phyloP scores from a whole-genome alignment of 2,329 filamentous ascomycete species.

The Clonostachys chloroleuca region DNA sequence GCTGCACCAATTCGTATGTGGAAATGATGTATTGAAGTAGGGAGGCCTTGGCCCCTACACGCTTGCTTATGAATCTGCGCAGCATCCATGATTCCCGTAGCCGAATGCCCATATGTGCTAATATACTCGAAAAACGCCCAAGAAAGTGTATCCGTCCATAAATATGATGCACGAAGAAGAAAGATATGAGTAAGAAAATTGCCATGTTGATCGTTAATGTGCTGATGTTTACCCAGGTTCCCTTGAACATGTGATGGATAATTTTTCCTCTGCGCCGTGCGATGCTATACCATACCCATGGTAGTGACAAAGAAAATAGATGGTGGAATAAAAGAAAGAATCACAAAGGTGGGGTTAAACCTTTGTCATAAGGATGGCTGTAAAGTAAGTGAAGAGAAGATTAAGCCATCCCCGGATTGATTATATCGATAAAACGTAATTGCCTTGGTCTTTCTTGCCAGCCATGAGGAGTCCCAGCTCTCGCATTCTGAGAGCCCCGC shows the following conservation, averaged over 20 bases:
- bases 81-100: neutral
- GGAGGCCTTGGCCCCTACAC: too few species aligned
- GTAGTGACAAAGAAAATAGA: too few species aligned
- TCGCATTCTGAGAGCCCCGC: constrained; percentile 85
- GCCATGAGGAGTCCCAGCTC: constrained; percentile 81
- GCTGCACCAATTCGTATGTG: too few species aligned
- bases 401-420: constrained; percentile 1
- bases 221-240: too few species aligned
- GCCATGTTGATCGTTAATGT: too few species aligned
- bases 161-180: too few species aligned
- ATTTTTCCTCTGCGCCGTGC: too few species aligned
- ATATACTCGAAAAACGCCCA: neutral
- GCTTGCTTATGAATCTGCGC: neutral
- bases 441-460: constrained; percentile 69
- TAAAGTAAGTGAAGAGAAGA: constrained; percentile 4
- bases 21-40: too few species aligned
- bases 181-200: too few species aligned
- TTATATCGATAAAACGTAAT: constrained; percentile 74
- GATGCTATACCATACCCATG: too few species aligned
- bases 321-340: neutral
- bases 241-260: too few species aligned
- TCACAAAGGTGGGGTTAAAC: neutral
- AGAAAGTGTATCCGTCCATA: too few species aligned
- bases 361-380: neutral
- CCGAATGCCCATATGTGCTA: neutral